Base-by-base conservation (phyloP, 106 monocot species). In the Dioscorea alata region DNA sequence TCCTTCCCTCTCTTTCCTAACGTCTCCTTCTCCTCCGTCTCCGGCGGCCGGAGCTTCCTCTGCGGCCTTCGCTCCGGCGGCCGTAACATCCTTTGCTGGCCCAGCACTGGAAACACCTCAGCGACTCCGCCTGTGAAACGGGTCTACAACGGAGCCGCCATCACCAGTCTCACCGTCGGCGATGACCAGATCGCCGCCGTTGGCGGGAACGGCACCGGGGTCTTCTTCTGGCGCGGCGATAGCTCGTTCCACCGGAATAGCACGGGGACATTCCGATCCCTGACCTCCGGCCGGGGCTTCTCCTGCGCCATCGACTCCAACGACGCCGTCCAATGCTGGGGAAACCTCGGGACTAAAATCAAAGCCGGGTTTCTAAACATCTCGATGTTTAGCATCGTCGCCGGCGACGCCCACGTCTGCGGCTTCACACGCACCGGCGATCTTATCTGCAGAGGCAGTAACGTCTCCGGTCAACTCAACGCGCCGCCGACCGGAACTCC, bases 201-300 rank as follows among this genome's bases (percentile, higher is more conserved):
- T 17, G 75, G 65, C 18, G 32, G 6, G 15, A 51, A 60, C 31
- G 77, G 61, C 32, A 59, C 59, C 17, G 31, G 49, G 23, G 35
- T 92, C 66, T 50, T 13, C 33, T 96, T 76, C 72, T 96, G 96
- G 96, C 70, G 96, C 12, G 74, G 59, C 2, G 61, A 34, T 19
- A 4, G 57, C 12, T 10, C 66, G 3, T 92, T 91, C 73, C 84
- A 82, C 0, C 0, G 2, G 28, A 58, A 63, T 8, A 16, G 19
- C 50, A 6, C 42, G 1, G 95, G 91, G 3, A 23, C 12, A 4
- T 96, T 70, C 84, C 31, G 23, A 50, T 96, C 91, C 20, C 70
- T 96, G 32, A 84, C 91, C 8, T 89, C 91, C 9, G 96, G 96
- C 1, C 69, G 71, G 19, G 80, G 64, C 19, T 96, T 91, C 78